Evolutionary conservation across 192 early-diverging fungal species (phyloP).

Genomic region (Chytriomyces confervae): DNA sequence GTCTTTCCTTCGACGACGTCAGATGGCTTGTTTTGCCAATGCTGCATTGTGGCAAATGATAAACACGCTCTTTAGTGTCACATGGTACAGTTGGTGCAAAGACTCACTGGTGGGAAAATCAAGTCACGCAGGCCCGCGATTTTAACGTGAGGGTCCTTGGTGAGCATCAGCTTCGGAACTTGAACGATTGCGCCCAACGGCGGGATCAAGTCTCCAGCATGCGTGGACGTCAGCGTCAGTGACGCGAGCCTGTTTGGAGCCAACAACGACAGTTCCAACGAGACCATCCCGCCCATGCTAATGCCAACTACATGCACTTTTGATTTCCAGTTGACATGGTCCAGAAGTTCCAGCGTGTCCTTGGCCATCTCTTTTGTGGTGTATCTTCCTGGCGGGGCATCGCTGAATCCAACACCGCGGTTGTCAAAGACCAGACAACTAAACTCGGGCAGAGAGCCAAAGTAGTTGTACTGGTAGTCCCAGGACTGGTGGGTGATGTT

Average conservation of each 20-base stretch:
- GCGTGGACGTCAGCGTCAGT: constrained; percentile 64
- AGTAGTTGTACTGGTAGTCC: constrained; percentile 67
- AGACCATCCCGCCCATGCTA: constrained; percentile 84
- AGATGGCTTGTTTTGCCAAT: constrained; percentile 41
- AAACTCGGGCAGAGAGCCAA: constrained; percentile 69
- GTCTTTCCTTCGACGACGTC: neutral
- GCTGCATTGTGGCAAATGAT: neutral
- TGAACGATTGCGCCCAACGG: constrained; percentile 29
- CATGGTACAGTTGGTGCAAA: neutral
- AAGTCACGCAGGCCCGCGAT: constrained; percentile 32
- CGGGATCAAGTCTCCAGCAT: constrained; percentile 55
- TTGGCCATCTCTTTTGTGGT: constrained; percentile 77
- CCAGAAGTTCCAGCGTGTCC: constrained; percentile 72
- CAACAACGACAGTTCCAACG: constrained; percentile 69
- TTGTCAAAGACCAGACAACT: constrained; percentile 85
- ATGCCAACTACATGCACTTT: constrained; percentile 80
- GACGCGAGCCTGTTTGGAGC: constrained; percentile 65
- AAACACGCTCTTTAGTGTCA: neutral
- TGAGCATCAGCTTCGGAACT: constrained; percentile 30
- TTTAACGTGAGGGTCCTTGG: constrained; percentile 26
- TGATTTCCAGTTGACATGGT: constrained; percentile 73
- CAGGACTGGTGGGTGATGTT: constrained; percentile 44
- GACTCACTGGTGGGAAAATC: constrained; percentile 36
- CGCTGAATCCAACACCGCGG: constrained; percentile 74
- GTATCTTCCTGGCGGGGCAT: constrained; percentile 53